Base-by-base conservation (phyloP, 2,329 filamentous ascomycete species). In the Botrytis medusae region DNA sequence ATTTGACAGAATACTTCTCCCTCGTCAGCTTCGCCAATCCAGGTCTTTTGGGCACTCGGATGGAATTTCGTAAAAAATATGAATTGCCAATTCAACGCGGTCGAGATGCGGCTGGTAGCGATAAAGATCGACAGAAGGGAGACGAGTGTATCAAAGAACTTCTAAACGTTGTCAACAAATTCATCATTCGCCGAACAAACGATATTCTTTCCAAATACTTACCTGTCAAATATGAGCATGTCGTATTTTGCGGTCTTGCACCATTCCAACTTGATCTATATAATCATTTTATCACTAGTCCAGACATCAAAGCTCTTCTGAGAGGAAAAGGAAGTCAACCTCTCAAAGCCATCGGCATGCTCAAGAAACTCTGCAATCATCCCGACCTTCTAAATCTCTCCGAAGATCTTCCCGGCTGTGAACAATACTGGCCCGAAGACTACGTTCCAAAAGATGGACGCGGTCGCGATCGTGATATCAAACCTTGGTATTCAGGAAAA, bases 331-430 rank as follows among this genome's bases (percentile, higher is more conserved):
- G 95, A 40, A 98, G 94, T 74, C 95, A 98, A 79, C 96, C 96
- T 1, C 87, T 99, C 65, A 98, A 98, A 82, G 96, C 96, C 12
- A 99, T 99, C 82, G 94, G 94, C 63, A 91, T 99, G 77, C 87
- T 99, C 80, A 99, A 99, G 84, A 99, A 99, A 82, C 90, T 99
- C 22, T 99, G 97, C 86, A 99, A 99, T 78, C 96, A 99, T 79
- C 96, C 96, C 0, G 96, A 99, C 81, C 88, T 99, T 5, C 88
- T 99, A 48, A 93, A 95, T 75, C 86, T 98, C 2, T 86, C 91
- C 0, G 89, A 90, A 0, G 96, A 99, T 80, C 85, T 99, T 44
- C 95, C 95, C 0, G 96, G 96, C 7, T 94, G 92, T 74, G 95
- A 99, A 79, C 81, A 89, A 42, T 89, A 89, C 78, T 96, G 91